These are phyloP conservation scores for Spirogloea muscicola DNA, from an alignment of 139 green algal species.

Conservation along the genomic window DNA sequence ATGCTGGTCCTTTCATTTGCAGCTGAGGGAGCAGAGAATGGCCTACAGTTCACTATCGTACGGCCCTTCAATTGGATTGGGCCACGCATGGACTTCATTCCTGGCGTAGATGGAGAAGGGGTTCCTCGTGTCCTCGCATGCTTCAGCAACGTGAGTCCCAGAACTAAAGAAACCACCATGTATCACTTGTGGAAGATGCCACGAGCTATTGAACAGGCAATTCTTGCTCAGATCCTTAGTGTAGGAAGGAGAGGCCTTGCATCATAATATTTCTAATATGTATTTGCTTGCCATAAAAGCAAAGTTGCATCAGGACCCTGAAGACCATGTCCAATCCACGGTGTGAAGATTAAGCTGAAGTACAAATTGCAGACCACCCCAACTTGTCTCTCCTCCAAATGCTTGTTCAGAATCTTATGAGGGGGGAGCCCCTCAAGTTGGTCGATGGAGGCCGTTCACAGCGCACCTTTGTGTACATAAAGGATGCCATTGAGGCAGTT, in stretches of 20 bases:
- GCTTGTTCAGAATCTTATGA: slow-evolving; percentile 25
- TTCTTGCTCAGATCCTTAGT: no score
- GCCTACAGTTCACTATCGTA: slow-evolving; percentile 35
- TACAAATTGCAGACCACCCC: neutral
- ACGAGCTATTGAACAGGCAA: no score
- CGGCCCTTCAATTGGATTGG: slow-evolving; percentile 42
- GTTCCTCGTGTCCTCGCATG: slow-evolving; percentile 26
- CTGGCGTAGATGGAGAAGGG: slow-evolving; percentile 24
- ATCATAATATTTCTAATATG: no score
- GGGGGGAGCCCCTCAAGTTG: slow-evolving; percentile 25
- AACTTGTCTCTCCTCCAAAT: neutral
- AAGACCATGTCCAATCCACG: no score
- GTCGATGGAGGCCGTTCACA: slow-evolving; percentile 27
- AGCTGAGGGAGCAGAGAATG: slow-evolving; percentile 27
- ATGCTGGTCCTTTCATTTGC: no score
- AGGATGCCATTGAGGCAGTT: slow-evolving; percentile 30
- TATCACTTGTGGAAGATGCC: no score
- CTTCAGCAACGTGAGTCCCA: slow-evolving; percentile 37
- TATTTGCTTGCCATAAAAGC: no score
- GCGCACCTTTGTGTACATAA: slow-evolving; percentile 37
- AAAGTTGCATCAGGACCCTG: no score
- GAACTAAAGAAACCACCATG: no score
- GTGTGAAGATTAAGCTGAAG: neutral
- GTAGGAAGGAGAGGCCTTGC: no score
- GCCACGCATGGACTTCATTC: slow-evolving; percentile 37